Conservation (phyloP, 2,329 filamentous ascomycete species). For the Knufia fluminis region DNA sequence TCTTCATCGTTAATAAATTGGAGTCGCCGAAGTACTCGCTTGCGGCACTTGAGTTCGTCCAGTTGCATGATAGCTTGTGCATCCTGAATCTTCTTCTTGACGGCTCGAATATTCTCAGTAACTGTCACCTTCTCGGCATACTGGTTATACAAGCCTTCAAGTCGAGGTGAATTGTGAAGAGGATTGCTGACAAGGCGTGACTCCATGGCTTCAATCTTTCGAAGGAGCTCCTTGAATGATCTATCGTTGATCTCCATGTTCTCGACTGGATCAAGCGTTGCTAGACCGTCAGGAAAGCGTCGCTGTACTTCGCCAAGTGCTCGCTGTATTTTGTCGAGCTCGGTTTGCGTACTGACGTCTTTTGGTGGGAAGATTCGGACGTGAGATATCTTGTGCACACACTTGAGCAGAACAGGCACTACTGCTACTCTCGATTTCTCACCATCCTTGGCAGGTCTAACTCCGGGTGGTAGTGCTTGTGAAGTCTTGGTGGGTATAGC, state of each 20-base stretch:
- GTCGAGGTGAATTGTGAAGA: conserved; percentile 76
- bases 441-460: conserved; percentile 51
- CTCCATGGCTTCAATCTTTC: conserved; percentile 94
- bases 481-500: conserved; percentile 50
- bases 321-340: conserved; percentile 60
- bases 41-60: conserved; percentile 91
- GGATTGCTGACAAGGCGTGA: conserved; percentile 81
- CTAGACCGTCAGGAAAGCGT: conserved; percentile 85
- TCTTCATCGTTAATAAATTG: conserved; percentile 94
- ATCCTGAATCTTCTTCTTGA: conserved; percentile 76
- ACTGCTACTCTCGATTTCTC: conserved; percentile 67
- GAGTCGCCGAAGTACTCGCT: conserved; percentile 84
- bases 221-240: conserved; percentile 79
- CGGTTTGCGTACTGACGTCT: conserved; percentile 59
- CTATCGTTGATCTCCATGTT: conserved; percentile 94
- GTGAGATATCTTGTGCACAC: conserved; percentile 74
- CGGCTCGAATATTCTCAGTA: conserved; percentile 69
- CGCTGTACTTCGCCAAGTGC: conserved; percentile 67
- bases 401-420: conserved; percentile 77
- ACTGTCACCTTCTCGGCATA: conserved; percentile 74
- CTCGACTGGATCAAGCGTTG: conserved; percentile 83
- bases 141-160: conserved; percentile 76
- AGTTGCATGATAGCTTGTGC: conserved; percentile 85
- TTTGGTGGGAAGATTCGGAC: conserved; percentile 74
- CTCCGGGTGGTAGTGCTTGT: conserved; percentile 55